phyloP scores from a whole-genome alignment of 768 basidiomycete genomes.

The Glaciozyma antarctica region DNA sequence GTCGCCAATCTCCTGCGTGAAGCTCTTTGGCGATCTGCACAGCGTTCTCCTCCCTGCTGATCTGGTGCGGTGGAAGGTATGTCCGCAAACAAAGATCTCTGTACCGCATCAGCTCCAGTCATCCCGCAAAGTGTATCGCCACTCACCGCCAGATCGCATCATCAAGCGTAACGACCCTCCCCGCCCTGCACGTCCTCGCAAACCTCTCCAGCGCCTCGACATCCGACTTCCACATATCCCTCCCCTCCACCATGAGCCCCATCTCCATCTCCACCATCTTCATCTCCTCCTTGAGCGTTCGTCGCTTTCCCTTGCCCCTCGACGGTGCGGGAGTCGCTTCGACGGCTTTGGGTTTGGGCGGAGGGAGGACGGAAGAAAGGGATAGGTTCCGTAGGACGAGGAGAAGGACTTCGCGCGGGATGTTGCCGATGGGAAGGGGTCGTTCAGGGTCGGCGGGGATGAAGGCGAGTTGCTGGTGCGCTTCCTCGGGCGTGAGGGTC shows the following conservation, averaged over 20 bases:
- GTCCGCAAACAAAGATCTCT: neutral
- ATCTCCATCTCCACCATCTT: constrained; percentile 12
- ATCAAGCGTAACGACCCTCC: neutral
- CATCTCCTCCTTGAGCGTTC: constrained; percentile 24
- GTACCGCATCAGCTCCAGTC: neutral
- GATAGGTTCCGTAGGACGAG: constrained; percentile 25
- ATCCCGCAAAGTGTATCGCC: neutral
- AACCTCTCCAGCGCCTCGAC: constrained; percentile 30
- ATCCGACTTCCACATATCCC: constrained; percentile 21
- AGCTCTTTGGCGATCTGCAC: constrained; percentile 7
- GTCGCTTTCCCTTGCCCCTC: constrained; percentile 1
- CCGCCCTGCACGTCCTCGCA: constrained; percentile 12
- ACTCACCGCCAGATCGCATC: neutral
- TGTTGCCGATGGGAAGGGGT: constrained; percentile 15
- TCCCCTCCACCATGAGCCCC: constrained; percentile 9
- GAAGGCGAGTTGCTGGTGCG: constrained; percentile 18
- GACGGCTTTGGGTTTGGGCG: neutral
- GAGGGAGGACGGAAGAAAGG: constrained; percentile 19
- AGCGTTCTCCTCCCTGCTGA: constrained; percentile 4
- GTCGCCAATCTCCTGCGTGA: constrained; percentile 31
- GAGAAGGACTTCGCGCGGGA: constrained; percentile 33
- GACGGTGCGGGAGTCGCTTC: neutral
- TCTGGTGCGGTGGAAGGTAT: constrained; percentile 24
- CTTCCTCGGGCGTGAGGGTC: constrained; percentile 9
- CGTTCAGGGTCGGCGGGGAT: constrained; percentile 19